Evolutionary conservation across 805 yeast genomes (phyloP), one percentile per base, ranked within the genome.

Genomic region (Candida tammaniensis): DNA sequence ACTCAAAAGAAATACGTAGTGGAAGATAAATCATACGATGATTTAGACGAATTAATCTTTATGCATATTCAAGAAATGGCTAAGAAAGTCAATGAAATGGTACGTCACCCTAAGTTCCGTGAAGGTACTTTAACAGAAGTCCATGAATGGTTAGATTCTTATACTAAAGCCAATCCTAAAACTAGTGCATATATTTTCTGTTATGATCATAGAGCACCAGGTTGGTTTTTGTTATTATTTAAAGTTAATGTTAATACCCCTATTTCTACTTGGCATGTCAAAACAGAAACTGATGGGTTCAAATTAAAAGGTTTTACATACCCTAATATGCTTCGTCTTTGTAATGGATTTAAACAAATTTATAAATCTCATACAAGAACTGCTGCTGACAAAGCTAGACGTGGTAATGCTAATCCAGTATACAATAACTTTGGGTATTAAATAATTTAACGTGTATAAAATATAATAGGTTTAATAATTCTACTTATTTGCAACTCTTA

Each of bases 331-430:
- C 78, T 78, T 43, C 76, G 82, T 38, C 72, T 93, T 50, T 85
- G 96, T 66, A 93, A 93, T 52, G 99, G 99, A 12, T 93, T 93
- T 79, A 93, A 93, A 69, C 83, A 81, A 43, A 61, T 68, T 8
- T 65, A 61, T 49, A 68, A 66, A 36, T 30, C 30, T 28, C 46
- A 41, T 26, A 35, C 42, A 19, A 40, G 41, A 29, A 17, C 33
- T 12, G 14, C 36, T 18, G 27, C 46, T 12, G 51, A 44, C 19
- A 43, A 40, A 19, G 33, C 46, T 5, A 44, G 42, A 27, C 25
- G 48, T n/a, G 41, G 39, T 24, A 42, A 30, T 28, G 46, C 18
- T 49, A 42, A 33, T 36, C 41, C 5, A 39, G 37, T 36, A 12
- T 38, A 35, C 22, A 33, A 34, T 17, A 27, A 24, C 18, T 34